Evolutionary conservation across 2,329 filamentous ascomycete genomes (phyloP).

Genomic region (Clarireedia monteithiana): DNA sequence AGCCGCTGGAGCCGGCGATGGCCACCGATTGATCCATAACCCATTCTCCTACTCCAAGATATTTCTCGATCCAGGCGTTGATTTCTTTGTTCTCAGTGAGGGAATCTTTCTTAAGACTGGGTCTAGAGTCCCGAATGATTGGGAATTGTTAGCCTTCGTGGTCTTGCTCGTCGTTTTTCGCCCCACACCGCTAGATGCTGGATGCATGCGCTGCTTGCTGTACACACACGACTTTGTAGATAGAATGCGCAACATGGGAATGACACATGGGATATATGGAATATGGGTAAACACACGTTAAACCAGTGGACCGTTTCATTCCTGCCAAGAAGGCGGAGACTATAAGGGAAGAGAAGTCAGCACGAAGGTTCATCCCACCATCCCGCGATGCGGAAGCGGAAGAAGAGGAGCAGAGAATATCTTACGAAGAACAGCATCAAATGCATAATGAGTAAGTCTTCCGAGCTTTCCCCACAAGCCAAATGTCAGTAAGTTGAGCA

Average conservation of each 20-base stretch:
- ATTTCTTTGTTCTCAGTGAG: constrained; percentile 75
- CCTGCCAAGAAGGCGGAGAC: constrained; percentile 95
- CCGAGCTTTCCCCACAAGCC: constrained; percentile 74
- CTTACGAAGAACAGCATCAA: constrained; percentile 88
- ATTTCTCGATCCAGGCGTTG: constrained; percentile 85
- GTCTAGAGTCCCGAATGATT: constrained; percentile 40
- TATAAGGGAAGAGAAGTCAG: constrained; percentile 32
- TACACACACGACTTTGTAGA: neutral
- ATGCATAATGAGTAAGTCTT: constrained; percentile 87
- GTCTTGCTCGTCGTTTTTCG: neutral
- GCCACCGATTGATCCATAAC: constrained; percentile 97
- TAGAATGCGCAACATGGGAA: neutral
- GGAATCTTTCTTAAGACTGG: constrained; percentile 78
- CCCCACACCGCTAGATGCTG: constrained; percentile 11
- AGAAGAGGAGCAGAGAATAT: neutral
- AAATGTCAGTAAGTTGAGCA: constrained; percentile 62
- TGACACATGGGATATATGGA: neutral
- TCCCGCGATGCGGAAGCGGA: neutral
- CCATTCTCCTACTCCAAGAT: constrained; percentile 92
- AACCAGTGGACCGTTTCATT: constrained; percentile 92
- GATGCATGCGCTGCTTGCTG: too few relatives aligned
- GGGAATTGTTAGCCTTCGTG: constrained; percentile 37
- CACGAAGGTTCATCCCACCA: neutral
- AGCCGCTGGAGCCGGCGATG: constrained; percentile 78
- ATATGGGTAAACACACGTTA: constrained; percentile 69